A percentile compares a stretch with the other conserved stretches of the same genome.
Conservation (phyloP, 176 grass and related monocot genomes). For the Bonia amplexicaulis region DNA sequence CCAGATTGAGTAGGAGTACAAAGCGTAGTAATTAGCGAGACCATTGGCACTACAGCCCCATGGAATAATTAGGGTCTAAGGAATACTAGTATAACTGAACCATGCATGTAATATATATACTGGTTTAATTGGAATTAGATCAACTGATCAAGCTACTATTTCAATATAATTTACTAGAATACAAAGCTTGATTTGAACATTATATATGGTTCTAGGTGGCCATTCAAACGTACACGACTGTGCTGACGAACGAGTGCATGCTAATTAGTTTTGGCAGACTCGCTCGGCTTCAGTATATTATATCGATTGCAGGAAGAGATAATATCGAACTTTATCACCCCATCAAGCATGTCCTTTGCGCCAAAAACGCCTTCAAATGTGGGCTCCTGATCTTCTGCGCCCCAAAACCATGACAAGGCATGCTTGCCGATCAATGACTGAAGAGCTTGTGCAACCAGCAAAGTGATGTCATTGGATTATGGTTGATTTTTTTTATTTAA, state of each 20-base stretch:
- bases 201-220: neutral
- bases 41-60: neutral
- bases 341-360: slow-evolving; percentile 19
- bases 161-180: neutral
- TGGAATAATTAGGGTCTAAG: neutral
- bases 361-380: slow-evolving; percentile 23
- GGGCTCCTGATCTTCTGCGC: slow-evolving; percentile 17
- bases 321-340: neutral
- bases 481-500: no score
- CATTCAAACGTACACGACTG: slow-evolving; percentile 22
- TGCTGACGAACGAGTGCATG: neutral
- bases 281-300: neutral
- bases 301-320: slow-evolving; percentile 11
- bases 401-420: neutral
- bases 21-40: no score
- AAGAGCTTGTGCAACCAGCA: neutral
- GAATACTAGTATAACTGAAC: neutral
- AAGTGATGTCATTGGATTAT: no score
- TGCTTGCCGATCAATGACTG: neutral
- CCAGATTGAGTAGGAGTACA: slow-evolving; percentile 16
- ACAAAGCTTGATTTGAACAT: neutral
- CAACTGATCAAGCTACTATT: neutral
- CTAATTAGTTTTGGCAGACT: neutral
- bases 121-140: neutral
- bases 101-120: neutral